Base-by-base conservation (phyloP, 2,329 filamentous ascomycete species). In the Neurospora crassa region DNA sequence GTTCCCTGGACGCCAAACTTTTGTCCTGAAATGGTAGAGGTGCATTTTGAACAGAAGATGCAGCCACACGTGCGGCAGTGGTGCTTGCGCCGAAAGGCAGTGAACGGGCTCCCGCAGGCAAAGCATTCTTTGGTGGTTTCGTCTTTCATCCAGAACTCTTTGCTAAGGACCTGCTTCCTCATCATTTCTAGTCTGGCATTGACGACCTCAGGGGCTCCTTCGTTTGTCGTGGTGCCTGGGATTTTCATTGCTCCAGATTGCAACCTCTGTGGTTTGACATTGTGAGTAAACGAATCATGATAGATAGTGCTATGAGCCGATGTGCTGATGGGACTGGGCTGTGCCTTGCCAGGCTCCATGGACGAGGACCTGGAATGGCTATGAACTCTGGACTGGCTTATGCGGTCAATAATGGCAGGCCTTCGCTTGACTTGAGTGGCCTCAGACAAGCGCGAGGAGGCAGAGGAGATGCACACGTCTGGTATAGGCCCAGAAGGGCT, bases 131-230 rank as follows among this genome's bases (percentile, higher is more conserved):
- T 98, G 72, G 95, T 96, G 74, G 96, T 97, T 78, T 98, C 96
- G 79, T 99, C 96, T 72, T 94, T 92, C 96, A 99, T 99, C 96
- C 95, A 98, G 76, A 97, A 98, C 76, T 98, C 94, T 78, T 94
- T 96, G 79, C 92, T 97, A 67, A 98, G 83, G 8, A 99, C 90
- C 78, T 95, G 94, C 77, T 93, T 92, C 73, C 91, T 89, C 84
- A 97, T 91, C 75, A 92, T 90, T 68, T 89, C 88, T 7, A 91
- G 82, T 70, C 87, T 86, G 10, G 87, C 86, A 76, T 84, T 90
- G 71, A 90, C 88, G 68, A 84, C 83, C 72, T 88, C 88, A 2
- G 86, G 85, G 5, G 85, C 86, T 2, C 86, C 86, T 75, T 89
- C 87, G 70, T 85, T 86, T 11, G 82, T 81, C 16, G 84, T 86